These are phyloP conservation scores for Microdochium trichocladiopsis DNA, from an alignment of 2,329 filamentous ascomycete genomes.

Conservation along the genomic window DNA sequence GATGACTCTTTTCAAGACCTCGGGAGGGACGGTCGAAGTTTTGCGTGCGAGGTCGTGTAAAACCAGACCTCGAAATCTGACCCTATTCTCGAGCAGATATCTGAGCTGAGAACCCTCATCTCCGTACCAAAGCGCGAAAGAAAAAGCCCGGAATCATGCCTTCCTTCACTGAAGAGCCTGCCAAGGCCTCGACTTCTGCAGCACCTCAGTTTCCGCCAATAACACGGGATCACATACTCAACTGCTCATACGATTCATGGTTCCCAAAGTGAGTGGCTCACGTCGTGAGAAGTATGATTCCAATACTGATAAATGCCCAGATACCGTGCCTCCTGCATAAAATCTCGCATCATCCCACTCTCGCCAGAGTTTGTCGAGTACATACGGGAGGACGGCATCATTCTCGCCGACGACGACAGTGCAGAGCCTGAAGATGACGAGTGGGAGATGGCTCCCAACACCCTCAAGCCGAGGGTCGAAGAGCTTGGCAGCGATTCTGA, in stretches of 20 bases:
- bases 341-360: conserved; percentile 77
- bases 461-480: conserved; percentile 18
- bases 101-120: neutral
- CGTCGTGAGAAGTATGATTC: neutral
- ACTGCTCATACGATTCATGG: conserved; percentile 94
- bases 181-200: conserved; percentile 5
- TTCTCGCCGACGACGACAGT: conserved; percentile 66
- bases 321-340: conserved; percentile 75
- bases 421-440: conserved; percentile 42
- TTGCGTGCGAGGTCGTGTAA: too few relatives aligned
- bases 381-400: conserved; percentile 85
- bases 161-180: conserved; percentile 12
- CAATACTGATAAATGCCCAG: conserved; percentile 27
- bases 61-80: too few relatives aligned
- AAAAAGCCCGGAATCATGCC: conserved; percentile 13
- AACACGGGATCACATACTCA: conserved; percentile 78
- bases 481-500: conserved; percentile 33
- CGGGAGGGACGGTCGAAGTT: too few relatives aligned
- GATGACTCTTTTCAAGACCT: neutral
- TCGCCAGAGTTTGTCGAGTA: conserved; percentile 73
- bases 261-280: conserved; percentile 58
- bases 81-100: too few relatives aligned
- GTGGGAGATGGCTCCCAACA: conserved; percentile 37
- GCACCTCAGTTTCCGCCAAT: conserved; percentile 64
- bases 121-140: neutral